Percentiles rank a stretch among this genome's conserved stretches.
Evolutionary conservation across 1,284 basidiomycete species (phyloP).

Genomic region (Mycena citricolor): DNA sequence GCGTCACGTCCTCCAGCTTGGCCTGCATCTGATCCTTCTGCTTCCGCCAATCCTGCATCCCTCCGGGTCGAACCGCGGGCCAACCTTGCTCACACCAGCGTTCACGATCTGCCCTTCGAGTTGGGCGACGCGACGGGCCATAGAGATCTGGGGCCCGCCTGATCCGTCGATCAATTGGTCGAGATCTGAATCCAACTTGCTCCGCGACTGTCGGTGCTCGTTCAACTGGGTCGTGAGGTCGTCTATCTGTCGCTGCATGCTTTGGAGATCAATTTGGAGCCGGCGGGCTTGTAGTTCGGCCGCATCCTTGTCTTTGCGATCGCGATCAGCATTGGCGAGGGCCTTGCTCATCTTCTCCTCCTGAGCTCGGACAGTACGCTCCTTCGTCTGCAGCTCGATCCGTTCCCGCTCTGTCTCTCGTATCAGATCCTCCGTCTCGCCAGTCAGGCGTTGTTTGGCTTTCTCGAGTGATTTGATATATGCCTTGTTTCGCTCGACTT

Average conservation of each 20-base stretch:
- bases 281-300: slow-evolving; percentile 62
- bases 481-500: slow-evolving; percentile 69
- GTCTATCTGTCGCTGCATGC: slow-evolving; percentile 49
- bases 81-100: slow-evolving; percentile 72
- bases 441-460: slow-evolving; percentile 71
- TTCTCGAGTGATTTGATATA: slow-evolving; percentile 87
- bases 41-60: slow-evolving; percentile 80
- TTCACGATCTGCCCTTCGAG: slow-evolving; percentile 68
- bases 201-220: slow-evolving; percentile 60
- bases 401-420: slow-evolving; percentile 78
- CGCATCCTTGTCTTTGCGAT: slow-evolving; percentile 61
- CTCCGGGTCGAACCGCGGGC: too few species aligned
- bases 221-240: slow-evolving; percentile 55
- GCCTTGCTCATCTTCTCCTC: slow-evolving; percentile 60
- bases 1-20: slow-evolving; percentile 74
- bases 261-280: slow-evolving; percentile 59
- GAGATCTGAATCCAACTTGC: slow-evolving; percentile 67
- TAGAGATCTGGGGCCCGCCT: slow-evolving; percentile 43
- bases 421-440: slow-evolving; percentile 84
- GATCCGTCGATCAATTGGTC: slow-evolving; percentile 65
- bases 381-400: slow-evolving; percentile 62
- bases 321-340: slow-evolving; percentile 60
- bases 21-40: slow-evolving; percentile 83
- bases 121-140: slow-evolving; percentile 56
- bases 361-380: slow-evolving; percentile 60